A percentile compares a stretch with the other conserved stretches of the same genome.
phyloP scores from a whole-genome alignment of 2,329 filamentous ascomycete species.

The Neurospora crassa region DNA sequence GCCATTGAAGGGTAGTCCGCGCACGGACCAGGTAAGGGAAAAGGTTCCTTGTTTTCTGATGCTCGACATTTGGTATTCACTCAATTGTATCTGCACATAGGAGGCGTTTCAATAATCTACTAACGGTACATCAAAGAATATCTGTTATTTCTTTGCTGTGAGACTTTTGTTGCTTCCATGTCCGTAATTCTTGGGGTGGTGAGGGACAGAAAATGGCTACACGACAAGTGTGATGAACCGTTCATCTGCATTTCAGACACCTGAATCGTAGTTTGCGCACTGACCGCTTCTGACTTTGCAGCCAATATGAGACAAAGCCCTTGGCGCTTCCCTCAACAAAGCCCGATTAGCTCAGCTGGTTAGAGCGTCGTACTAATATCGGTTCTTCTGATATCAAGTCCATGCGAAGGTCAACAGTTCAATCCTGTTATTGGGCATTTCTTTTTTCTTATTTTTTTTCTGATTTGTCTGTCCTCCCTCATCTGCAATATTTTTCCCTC shows the following conservation, averaged over 20 bases:
- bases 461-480: background rate
- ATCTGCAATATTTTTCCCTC: background rate
- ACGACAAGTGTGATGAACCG: background rate
- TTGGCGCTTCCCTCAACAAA: background rate
- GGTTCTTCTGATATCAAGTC: too few relatives aligned
- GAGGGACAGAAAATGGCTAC: background rate
- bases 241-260: background rate
- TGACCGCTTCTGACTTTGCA: background rate
- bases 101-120: background rate
- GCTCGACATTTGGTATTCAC: background rate
- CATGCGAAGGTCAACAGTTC: background rate
- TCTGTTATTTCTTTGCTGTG: background rate
- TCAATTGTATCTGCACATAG: background rate
- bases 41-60: background rate
- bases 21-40: background rate
- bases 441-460: background rate
- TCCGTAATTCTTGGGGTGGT: background rate
- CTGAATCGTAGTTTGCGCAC: background rate
- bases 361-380: background rate
- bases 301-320: background rate
- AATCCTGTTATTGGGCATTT: background rate
- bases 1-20: background rate
- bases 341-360: background rate
- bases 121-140: fast-evolving
- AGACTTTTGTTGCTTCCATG: background rate